phyloP scores from a whole-genome alignment of 2,329 filamentous ascomycete genomes.

The Alternaria brassicicola region DNA sequence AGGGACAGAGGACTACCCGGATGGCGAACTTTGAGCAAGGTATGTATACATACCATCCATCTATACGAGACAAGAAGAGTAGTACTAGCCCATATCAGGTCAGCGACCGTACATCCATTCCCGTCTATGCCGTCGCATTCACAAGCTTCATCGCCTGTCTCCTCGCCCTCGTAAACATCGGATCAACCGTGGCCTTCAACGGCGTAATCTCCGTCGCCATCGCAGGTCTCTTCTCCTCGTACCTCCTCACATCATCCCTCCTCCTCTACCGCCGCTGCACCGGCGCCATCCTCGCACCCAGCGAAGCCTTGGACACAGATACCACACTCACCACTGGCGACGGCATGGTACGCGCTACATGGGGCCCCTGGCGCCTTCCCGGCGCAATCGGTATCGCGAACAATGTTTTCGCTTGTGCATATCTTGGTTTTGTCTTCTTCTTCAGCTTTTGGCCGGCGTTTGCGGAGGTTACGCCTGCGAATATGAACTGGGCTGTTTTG shows the following conservation, averaged over 20 bases:
- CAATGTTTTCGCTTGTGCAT: constrained; percentile 32
- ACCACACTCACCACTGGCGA: constrained; percentile 1
- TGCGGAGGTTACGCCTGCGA: constrained; percentile 21
- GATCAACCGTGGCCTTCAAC: constrained; percentile 39
- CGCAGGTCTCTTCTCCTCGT: constrained; percentile 35
- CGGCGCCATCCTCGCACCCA: constrained; percentile 21
- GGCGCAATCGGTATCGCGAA: constrained; percentile 26
- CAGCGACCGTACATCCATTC: constrained; percentile 33
- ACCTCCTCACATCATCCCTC: constrained; percentile 29
- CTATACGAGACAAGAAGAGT: not conserved
- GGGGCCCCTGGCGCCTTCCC: constrained; percentile 35
- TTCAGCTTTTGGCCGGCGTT: constrained; percentile 38
- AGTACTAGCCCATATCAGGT: constrained; percentile 24
- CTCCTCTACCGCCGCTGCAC: constrained; percentile 37
- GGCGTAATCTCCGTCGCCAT: constrained; percentile 37
- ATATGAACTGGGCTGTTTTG: constrained; percentile 40
- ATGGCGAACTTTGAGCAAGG: constrained; percentile 24
- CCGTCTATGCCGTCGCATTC: constrained; percentile 40
- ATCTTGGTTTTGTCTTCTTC: constrained; percentile 35
- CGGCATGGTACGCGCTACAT: constrained; percentile 18
- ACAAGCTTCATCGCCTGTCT: constrained; percentile 49
- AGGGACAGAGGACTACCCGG: constrained; percentile 52
- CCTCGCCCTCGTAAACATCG: constrained; percentile 58
- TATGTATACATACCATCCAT: not conserved
- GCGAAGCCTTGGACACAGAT: constrained; percentile 3